phyloP scores from a whole-genome alignment of 495 filamentous ascomycete genomes.

The Neurospora pannonica region DNA sequence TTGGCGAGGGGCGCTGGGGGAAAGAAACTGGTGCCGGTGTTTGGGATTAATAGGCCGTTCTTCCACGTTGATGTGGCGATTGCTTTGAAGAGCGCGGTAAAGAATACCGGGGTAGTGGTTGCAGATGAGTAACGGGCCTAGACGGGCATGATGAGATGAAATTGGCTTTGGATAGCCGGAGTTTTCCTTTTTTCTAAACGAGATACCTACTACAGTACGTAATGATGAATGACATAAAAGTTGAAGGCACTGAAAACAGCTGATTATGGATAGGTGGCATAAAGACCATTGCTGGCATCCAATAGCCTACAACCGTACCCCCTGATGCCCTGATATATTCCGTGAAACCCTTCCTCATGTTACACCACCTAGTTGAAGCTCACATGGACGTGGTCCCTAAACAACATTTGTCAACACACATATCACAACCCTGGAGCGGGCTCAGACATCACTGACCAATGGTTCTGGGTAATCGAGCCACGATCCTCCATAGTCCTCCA shows the following conservation, averaged over 20 bases:
- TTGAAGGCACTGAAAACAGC: neutral
- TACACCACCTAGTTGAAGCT: slow-evolving; percentile 10
- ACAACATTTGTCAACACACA: neutral
- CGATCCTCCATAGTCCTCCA: slow-evolving; percentile 37
- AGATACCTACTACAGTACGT: neutral
- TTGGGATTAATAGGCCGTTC: slow-evolving; percentile 42
- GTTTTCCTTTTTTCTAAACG: neutral
- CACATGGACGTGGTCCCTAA: slow-evolving; percentile 17
- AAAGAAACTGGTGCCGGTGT: slow-evolving; percentile 23
- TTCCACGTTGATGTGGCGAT: slow-evolving; percentile 60
- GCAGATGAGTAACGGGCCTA: neutral
- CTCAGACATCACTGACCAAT: slow-evolving; percentile 20
- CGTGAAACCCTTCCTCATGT: neutral
- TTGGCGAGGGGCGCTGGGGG: slow-evolving; percentile 1
- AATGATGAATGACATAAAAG: neutral
- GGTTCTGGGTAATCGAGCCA: slow-evolving; percentile 26
- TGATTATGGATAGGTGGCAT: neutral
- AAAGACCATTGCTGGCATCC: too few species aligned
- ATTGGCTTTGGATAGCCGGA: neutral
- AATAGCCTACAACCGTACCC: neutral
- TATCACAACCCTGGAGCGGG: neutral
- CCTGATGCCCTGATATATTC: neutral
- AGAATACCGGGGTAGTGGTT: neutral
- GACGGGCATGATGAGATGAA: neutral
- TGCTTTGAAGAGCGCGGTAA: slow-evolving; percentile 42